Percentiles rank a stretch among this genome's conserved stretches.
phyloP scores from a whole-genome alignment of 495 filamentous ascomycete species.

The Penicillium pulvis region DNA sequence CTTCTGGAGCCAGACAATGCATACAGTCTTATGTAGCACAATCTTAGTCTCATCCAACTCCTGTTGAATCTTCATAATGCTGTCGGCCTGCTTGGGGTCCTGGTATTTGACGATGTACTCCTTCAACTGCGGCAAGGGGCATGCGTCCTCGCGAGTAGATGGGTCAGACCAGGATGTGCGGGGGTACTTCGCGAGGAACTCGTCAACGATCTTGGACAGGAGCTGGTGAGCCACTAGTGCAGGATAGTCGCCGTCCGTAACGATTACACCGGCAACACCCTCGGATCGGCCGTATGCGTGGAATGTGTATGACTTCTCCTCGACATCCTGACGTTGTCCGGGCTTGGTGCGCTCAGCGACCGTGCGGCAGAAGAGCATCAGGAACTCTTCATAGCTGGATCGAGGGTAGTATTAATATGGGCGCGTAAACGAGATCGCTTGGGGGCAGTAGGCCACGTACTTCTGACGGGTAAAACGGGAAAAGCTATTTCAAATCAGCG shows the following conservation, averaged over 20 bases:
- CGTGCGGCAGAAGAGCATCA: constrained; percentile 56
- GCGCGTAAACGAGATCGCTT: neutral
- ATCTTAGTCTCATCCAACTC: constrained; percentile 99
- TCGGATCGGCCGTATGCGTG: constrained; percentile 89
- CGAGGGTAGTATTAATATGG: constrained; percentile 6
- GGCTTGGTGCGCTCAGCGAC: constrained; percentile 80
- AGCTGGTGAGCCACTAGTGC: constrained; percentile 90
- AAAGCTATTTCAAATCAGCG: constrained; percentile 48
- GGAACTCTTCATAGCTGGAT: constrained; percentile 55
- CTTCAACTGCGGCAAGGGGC: constrained; percentile 69
- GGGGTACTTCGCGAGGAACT: constrained; percentile 84
- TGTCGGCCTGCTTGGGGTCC: constrained; percentile 84
- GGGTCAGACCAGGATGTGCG: constrained; percentile 62
- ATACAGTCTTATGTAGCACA: constrained; percentile 85
- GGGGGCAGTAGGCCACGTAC: constrained; percentile 36
- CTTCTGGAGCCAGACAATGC: constrained; percentile 3
- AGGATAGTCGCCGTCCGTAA: constrained; percentile 89
- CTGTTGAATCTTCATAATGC: constrained; percentile 92
- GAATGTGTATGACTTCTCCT: constrained; percentile 76
- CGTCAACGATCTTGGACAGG: constrained; percentile 87
- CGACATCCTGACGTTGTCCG: constrained; percentile 88
- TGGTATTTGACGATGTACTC: constrained; percentile 87
- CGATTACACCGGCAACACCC: constrained; percentile 85
- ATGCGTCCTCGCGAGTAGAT: constrained; percentile 36
- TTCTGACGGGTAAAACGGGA: constrained; percentile 75